Base-by-base conservation (phyloP, 2,329 filamentous ascomycete species). In the Aurifilum marmelostoma region DNA sequence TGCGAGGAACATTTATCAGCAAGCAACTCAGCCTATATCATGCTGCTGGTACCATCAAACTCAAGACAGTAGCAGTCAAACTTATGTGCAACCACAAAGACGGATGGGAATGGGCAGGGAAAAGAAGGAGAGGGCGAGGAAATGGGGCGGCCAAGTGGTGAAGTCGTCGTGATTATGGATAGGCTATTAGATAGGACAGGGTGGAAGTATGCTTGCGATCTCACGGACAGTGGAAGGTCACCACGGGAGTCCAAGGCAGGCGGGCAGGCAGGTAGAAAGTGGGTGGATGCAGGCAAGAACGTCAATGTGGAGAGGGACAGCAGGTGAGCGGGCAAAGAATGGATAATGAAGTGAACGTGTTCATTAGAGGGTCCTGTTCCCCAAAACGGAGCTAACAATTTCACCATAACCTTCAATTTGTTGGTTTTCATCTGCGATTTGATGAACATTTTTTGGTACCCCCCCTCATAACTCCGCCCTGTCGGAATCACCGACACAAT, bases 331-430 rank as follows among this genome's bases (percentile, higher is more conserved):
- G 60, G 65, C 54, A 65, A 52, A 59, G 58, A 50, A 27, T 60
- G 58, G 47, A 63, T 64, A 67, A 69, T 66, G 68, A 69, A 68
- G 63, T 56, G 69, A 69, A 62, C 64, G 67, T 69, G 69, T 71
- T 59, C 67, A 71, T 71, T 71, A 71, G 69, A 68, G 69, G 63
- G 67, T 60, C 52, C 64, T 54, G 54, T 66, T 43, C 12, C 27
- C 52, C 64, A 41, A 24, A 47, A 63, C 29, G 69, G 64, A 69
- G 60, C 69, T 69, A 71, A 67, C 43, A 63, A 67, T n/a, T 47
- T 65, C 52, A 43, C 54, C 59, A 62, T 64, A 67, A 56, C 41
- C 64, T 61, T 54, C 60, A 60, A 41, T 63, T 29, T 62, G 69
- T 58, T 69, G 54, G 67, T 32, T 50, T 41, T 63, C 29, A 47